Evolutionary conservation across 305 asterid genomes (phyloP).

Genomic region (Fraxinus velutina): DNA sequence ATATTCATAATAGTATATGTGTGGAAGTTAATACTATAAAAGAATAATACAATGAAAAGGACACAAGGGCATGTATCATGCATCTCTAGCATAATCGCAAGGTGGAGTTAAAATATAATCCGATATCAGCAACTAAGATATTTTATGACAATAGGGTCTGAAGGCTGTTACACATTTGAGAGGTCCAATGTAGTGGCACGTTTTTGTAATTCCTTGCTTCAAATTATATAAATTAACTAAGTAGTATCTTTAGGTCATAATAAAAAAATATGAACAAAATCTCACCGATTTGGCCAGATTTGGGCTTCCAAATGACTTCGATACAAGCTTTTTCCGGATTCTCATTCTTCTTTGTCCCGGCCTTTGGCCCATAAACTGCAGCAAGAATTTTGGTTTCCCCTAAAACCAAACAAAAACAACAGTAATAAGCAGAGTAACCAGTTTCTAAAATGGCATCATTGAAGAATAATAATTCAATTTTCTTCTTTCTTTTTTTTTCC

Average conservation of each 20-base stretch:
- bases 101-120: neutral
- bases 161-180: too few relatives aligned
- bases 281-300: constrained; percentile 76
- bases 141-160: neutral
- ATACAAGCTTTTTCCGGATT: constrained; percentile 87
- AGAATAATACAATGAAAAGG: neutral
- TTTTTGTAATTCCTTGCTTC: neutral
- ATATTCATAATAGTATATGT: neutral
- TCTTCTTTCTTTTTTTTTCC: neutral
- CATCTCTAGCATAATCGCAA: neutral
- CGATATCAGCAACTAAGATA: neutral
- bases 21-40: constrained; percentile 1
- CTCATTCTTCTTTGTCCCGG: constrained; percentile 89
- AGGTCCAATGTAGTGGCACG: neutral
- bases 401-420: constrained; percentile 24
- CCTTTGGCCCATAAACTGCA: constrained; percentile 88
- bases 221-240: neutral
- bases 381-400: constrained; percentile 96
- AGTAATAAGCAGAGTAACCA: neutral
- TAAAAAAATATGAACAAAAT: neutral
- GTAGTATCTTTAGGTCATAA: neutral
- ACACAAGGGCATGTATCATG: neutral
- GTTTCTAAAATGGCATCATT: neutral
- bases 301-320: constrained; percentile 89
- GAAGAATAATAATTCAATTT: neutral